A percentile compares a stretch with the other conserved stretches of the same genome.
Evolutionary conservation across 1,284 basidiomycete species (phyloP).

Genomic region (Cutaneotrichosporon sp.): DNA sequence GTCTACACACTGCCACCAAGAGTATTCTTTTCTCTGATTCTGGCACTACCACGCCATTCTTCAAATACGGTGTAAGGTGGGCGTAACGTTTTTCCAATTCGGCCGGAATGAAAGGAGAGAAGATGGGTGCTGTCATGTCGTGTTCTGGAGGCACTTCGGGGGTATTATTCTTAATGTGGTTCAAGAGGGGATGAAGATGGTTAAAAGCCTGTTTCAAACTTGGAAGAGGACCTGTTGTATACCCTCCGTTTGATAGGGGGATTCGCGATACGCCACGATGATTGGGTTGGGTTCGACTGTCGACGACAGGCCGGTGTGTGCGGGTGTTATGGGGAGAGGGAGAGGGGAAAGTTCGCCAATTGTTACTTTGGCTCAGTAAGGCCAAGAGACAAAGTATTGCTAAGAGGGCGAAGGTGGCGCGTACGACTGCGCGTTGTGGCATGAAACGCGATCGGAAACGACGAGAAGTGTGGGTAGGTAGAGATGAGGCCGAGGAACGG

Average conservation of each 20-base stretch:
- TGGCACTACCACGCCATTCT: constrained; percentile 30
- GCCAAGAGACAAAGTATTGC: background rate
- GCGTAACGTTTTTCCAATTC: constrained; percentile 39
- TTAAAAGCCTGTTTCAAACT: constrained; percentile 42
- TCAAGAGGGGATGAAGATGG: constrained; percentile 36
- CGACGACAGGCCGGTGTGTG: too few relatives aligned
- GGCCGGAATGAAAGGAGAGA: constrained; percentile 40
- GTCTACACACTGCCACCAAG: constrained; percentile 43
- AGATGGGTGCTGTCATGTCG: constrained; percentile 39
- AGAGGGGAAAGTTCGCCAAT: background rate
- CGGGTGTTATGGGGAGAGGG: too few relatives aligned
- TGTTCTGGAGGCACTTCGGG: constrained; percentile 42
- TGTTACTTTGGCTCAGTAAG: background rate
- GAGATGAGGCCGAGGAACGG: too few relatives aligned
- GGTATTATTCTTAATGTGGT: constrained; percentile 35
- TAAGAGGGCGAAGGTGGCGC: background rate
- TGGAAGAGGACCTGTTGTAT: constrained; percentile 32
- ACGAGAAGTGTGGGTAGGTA: too few relatives aligned
- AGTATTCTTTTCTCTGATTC: constrained; percentile 38
- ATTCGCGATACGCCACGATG: constrained; percentile 31
- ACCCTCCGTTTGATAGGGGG: constrained; percentile 27
- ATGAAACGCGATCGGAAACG: too few relatives aligned
- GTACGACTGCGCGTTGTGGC: background rate
- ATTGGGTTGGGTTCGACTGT: constrained; percentile 11
- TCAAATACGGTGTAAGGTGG: constrained; percentile 39